Base-by-base conservation (phyloP, 1,284 basidiomycete genomes). In the Pholiota adiposa region DNA sequence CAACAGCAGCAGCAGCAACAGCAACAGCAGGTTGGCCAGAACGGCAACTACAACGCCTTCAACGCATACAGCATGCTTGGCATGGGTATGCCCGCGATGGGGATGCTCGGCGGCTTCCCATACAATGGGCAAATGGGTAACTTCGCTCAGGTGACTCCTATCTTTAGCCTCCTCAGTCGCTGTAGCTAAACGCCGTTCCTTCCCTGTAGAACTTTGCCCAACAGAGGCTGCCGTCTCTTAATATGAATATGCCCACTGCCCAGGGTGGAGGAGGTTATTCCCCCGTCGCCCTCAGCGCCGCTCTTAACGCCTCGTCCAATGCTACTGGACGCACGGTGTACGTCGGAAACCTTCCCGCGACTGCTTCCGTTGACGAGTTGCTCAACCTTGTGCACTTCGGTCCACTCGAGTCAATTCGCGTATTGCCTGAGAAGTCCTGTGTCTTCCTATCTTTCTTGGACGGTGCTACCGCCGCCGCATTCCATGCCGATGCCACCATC, bases 361-460 rank as follows among this genome's bases (percentile, higher is more conserved):
- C 94, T 21, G 96, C 97, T 0, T 96, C 95, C 5, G 96, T 98
- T 59, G 96, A 98, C 72, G 97, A 99, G 75, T 87, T 99, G 25
- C 90, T 98, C 70, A 98, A 96, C 75, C 90, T 98, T 63, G 97
- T 99, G 65, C 95, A 97, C 70, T 98, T 98, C 73, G 97, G 97
- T 5, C 97, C 97, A 0, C 90, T 99, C 65, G 97, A 98, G 75
- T 92, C 88, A 54, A 93, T 98, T 70, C 92, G 94, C 54, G 90
- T 99, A 38, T 85, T 98, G n/a, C 94, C 96, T 41, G 97, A 98
- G 75, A 98, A 98, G 77, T 94, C 91, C 12, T 98, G 97, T 73
- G 96, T 97, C 57, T 99, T 99, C 83, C 87, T 99, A 65, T 98
- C 96, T 12, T 98, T 97, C 87, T 84, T 98, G 51, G 95, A 98